These are phyloP conservation scores for Paramecium sexaurelia DNA, from an alignment of 73 alveolate species.

Conservation along the genomic window DNA sequence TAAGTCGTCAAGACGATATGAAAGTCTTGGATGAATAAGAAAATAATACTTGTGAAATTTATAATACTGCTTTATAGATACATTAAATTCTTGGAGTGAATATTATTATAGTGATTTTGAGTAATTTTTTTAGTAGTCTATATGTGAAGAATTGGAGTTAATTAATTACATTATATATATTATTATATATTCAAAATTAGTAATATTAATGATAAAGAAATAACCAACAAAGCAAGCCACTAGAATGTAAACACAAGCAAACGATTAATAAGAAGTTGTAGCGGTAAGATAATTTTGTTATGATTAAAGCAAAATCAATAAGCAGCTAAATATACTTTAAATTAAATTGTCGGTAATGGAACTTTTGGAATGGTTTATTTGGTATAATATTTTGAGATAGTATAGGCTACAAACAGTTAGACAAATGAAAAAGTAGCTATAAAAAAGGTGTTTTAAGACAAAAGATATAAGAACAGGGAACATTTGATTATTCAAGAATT, in stretches of 20 bases:
- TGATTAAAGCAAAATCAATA: neutral
- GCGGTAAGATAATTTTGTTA: neutral
- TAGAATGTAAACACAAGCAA: slow-evolving; percentile 22
- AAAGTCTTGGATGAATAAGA: too few relatives aligned
- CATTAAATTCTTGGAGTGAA: too few relatives aligned
- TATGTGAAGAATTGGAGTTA: neutral
- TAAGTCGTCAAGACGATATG: too few relatives aligned
- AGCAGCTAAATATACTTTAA: slow-evolving; percentile 25
- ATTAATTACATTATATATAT: neutral
- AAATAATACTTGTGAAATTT: too few relatives aligned
- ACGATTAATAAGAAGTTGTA: neutral
- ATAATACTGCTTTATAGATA: too few relatives aligned
- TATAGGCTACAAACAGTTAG: slow-evolving; percentile 77
- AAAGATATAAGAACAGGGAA: slow-evolving; percentile 90
- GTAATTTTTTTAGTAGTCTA: neutral
- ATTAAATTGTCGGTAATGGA: slow-evolving; percentile 68
- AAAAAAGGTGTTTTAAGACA: slow-evolving; percentile 87
- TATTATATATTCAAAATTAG: neutral
- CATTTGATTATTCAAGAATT: slow-evolving; percentile 82
- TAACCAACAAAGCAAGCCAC: slow-evolving; percentile 38
- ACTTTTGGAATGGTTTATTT: slow-evolving; percentile 67
- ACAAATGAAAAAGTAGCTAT: slow-evolving; percentile 88
- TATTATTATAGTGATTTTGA: too few relatives aligned
- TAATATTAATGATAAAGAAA: slow-evolving; percentile 22
- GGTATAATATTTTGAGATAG: neutral